phyloP scores from a whole-genome alignment of 2,329 filamentous ascomycete species.

The Monosporascus sp. region DNA sequence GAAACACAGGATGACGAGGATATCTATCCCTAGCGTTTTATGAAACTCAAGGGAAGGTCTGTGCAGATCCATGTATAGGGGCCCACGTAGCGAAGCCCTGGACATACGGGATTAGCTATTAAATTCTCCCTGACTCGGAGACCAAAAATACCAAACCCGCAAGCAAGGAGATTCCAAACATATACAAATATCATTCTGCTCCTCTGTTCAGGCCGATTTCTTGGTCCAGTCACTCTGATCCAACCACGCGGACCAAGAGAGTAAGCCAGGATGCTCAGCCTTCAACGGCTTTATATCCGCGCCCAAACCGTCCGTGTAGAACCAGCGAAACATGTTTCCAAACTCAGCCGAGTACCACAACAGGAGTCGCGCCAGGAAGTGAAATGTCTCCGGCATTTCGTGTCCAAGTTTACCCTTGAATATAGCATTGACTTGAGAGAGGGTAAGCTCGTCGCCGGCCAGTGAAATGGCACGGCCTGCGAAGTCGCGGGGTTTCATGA shows the following conservation, averaged over 20 bases:
- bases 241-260: neutral
- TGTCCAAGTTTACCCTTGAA: slow-evolving; percentile 27
- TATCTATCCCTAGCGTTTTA: neutral
- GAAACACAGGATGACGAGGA: neutral
- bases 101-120: no score
- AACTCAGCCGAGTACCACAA: slow-evolving; percentile 26
- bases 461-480: slow-evolving; percentile 27
- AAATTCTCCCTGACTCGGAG: no score
- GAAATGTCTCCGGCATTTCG: slow-evolving; percentile 23
- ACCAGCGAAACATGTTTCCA: slow-evolving; percentile 32
- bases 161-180: no score
- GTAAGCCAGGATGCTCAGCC: slow-evolving; percentile 20
- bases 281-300: slow-evolving; percentile 26
- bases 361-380: slow-evolving; percentile 21
- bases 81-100: no score
- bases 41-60: neutral
- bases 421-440: slow-evolving; percentile 22
- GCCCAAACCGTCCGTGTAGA: slow-evolving; percentile 29
- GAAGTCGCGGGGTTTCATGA: slow-evolving; percentile 27
- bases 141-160: no score
- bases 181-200: no score
- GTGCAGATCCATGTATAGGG: neutral
- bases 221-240: neutral
- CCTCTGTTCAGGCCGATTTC: neutral
- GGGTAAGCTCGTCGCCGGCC: slow-evolving; percentile 35